These are phyloP conservation scores for Solanum stenotomum DNA, from an alignment of 257 asterid species.

Conservation along the genomic window DNA sequence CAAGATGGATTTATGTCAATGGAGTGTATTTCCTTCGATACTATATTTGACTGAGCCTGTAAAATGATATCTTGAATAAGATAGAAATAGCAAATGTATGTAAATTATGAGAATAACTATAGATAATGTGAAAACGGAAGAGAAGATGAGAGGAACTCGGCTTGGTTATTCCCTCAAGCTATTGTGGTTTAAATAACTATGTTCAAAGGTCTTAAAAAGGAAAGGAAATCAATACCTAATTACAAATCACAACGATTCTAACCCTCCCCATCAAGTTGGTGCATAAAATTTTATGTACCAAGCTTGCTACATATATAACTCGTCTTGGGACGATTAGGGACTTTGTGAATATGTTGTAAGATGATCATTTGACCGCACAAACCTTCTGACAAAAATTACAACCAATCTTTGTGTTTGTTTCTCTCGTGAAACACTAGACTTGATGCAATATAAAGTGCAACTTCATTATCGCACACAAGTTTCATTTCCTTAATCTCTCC, in stretches of 20 bases:
- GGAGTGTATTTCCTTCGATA: conserved; percentile 73
- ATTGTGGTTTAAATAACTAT: neutral
- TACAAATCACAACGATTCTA: neutral
- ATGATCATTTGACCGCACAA: neutral
- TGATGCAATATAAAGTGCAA: neutral
- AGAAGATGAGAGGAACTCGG: neutral
- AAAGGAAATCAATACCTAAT: neutral
- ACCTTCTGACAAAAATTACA: neutral
- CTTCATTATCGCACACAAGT: neutral
- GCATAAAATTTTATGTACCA: neutral
- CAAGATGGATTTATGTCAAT: conserved; percentile 80
- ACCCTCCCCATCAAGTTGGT: neutral
- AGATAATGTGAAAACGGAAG: neutral
- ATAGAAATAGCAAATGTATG: neutral
- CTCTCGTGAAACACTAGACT: neutral
- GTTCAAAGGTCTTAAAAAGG: neutral
- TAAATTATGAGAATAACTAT: neutral
- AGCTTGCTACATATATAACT: neutral
- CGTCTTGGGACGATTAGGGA: neutral
- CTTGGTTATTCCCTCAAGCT: neutral
- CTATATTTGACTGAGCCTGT: conserved; percentile 89
- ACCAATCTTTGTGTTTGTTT: neutral
- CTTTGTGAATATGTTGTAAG: neutral
- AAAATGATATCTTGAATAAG: neutral
- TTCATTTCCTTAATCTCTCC: neutral